Base-by-base conservation (phyloP, 2,329 filamentous ascomycete species). In the Paracoccidioides brasiliensis region DNA sequence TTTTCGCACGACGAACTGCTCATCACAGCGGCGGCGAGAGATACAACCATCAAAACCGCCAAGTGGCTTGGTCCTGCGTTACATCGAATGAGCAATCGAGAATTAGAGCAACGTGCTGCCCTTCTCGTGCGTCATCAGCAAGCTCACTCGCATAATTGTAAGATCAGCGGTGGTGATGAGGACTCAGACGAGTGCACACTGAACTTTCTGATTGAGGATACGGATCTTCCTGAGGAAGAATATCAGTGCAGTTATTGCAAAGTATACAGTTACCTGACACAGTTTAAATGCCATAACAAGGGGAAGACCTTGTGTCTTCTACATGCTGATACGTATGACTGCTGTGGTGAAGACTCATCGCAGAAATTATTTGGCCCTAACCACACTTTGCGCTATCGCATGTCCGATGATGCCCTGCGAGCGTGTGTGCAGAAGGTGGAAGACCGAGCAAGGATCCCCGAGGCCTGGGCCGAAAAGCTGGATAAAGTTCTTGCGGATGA, bases 1-100 rank as follows among this genome's bases (percentile, higher is more conserved):
- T 98, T 98, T 69, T 97, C 91, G 0, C 93, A 98, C 62, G 93
- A 98, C 64, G 93, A 98, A 69, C 74, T 98, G 28, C 76, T 98
- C 3, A 84, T 94, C 74, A 96, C 91, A 2, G 93, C 93, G 6
- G 89, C 90, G 5, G 83, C 88, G 61, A 85, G 82, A 63, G 84
- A 90, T 62, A 80, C 83, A 2, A 83, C 82, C 0, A 97, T 98
- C 56, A 87, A 88, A 63, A 96, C 89, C 2, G 89, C 93, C 0
- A 95, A 93, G 71, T 98, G 93, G 93, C 78, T 98, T 14, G 87
- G 86, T 2, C 91, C 91, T 0, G 93, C 93, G 1, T 73, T 98
- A 28, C 81, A 88, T 53, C 81, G 87, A 50, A 86, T 95, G 65
- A 81, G 82, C 61, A 80, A 83, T 56, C 82, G 88, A 37, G 93